Conservation (phyloP, 768 basidiomycete genomes). For the Chalciporus sphaerocephalus region DNA sequence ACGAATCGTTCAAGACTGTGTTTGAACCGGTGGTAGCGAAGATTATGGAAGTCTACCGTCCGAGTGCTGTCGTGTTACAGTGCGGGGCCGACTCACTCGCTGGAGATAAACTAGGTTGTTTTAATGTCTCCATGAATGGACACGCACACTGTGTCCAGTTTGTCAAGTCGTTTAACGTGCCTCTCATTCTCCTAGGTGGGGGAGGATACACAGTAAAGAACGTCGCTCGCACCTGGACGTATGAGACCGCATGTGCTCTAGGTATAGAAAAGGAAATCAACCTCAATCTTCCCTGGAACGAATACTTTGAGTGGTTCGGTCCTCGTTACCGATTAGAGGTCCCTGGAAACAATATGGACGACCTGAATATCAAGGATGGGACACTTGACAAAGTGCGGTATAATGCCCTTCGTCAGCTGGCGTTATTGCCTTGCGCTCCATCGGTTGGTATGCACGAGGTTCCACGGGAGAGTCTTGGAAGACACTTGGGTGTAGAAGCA, state of each 20-base stretch:
- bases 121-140: slow-evolving; percentile 94
- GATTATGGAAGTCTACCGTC: slow-evolving; percentile 84
- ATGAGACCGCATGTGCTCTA: slow-evolving; percentile 94
- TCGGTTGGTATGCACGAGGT: slow-evolving; percentile 84
- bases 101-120: slow-evolving; percentile 92
- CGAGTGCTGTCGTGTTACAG: slow-evolving; percentile 85
- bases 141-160: slow-evolving; percentile 91
- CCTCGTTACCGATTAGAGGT: slow-evolving; percentile 93
- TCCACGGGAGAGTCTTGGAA: slow-evolving; percentile 62
- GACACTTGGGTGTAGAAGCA: slow-evolving; percentile 54
- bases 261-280: slow-evolving; percentile 78
- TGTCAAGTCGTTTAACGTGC: slow-evolving; percentile 75
- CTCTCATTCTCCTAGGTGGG: slow-evolving; percentile 88
- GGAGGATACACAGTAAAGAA: slow-evolving; percentile 98
- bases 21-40: slow-evolving; percentile 88
- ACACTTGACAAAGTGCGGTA: slow-evolving; percentile 79
- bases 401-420: slow-evolving; percentile 50
- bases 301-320: slow-evolving; percentile 97
- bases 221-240: slow-evolving; percentile 91
- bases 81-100: slow-evolving; percentile 95
- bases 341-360: slow-evolving; percentile 89
- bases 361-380: slow-evolving; percentile 77
- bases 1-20: slow-evolving; percentile 78
- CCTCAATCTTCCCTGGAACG: slow-evolving; percentile 76
- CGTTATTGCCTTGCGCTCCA: slow-evolving; percentile 67